Percentiles rank a stretch among this genome's conserved stretches.
Evolutionary conservation across 176 grass and related monocot genomes (phyloP).

Genomic region (Eleusine indica): DNA sequence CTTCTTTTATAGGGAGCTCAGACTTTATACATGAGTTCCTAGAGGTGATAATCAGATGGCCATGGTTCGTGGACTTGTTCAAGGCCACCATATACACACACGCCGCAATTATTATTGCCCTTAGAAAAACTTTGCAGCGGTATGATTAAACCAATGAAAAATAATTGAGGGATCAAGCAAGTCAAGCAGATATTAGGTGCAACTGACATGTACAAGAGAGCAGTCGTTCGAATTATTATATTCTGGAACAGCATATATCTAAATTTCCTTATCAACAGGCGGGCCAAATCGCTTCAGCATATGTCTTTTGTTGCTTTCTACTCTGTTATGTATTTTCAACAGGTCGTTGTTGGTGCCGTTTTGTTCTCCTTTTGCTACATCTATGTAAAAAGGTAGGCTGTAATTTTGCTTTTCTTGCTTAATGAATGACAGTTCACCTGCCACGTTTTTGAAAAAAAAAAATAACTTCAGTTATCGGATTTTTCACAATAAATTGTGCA

Average conservation of each 20-base stretch:
- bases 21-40: constrained; percentile 25
- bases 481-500: constrained; percentile 1
- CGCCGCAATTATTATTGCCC: not conserved
- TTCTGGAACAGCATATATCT: not conserved
- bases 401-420: no score
- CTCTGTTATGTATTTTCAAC: no score
- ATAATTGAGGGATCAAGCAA: constrained; percentile 7
- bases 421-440: no score
- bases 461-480: not conserved
- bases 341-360: no score
- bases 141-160: not conserved
- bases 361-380: no score
- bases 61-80: constrained; percentile 22
- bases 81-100: not conserved
- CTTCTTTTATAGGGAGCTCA: not conserved
- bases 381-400: no score
- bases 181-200: constrained; percentile 39
- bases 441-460: not conserved
- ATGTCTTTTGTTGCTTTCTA: no score
- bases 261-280: not conserved
- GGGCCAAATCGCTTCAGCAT: not conserved
- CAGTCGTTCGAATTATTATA: constrained; percentile 16
- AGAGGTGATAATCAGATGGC: not conserved
- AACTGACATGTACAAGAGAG: not conserved
- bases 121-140: not conserved